Base-by-base conservation (phyloP, 768 basidiomycete genomes). In the Galerina marginata region DNA sequence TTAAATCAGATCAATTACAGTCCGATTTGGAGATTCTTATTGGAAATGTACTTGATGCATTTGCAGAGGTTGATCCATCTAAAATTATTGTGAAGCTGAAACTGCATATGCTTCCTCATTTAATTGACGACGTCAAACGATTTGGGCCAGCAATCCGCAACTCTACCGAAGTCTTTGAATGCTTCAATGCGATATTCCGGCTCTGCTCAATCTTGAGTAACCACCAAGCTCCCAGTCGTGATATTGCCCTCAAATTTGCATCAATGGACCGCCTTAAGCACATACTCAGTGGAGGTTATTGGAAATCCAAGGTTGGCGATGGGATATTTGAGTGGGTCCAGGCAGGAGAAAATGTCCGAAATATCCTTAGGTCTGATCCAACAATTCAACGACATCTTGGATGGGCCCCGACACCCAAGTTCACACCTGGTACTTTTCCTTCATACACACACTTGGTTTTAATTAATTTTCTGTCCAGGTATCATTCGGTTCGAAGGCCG, bases 131-230 rank as follows among this genome's bases (percentile, higher is more conserved):
- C 52, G 67, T 73, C n/a, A 33, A 29, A 0, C 59, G 66, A 0
- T 74, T 68, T 44, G 73, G 75, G 4, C 75, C 75, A 1, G 55
- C 68, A 0, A 65, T 77, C 9, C 54, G 66, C 0, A 54, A 52
- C 33, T 64, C 72, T 2, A 75, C 75, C 0, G 74, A 76, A 38
- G 59, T 64, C 1, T 79, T 73, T 53, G 77, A 81, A 53, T 74
- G 71, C 53, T 80, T 65, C 50, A 80, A 81, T 63, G 74, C 72
- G 0, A 62, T 81, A 9, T 79, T 80, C 51, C 71, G 73, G 0
- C 33, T 72, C 0, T 75, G 74, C 48, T 73, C 69, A 4, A 59
- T 80, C 9, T 62, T 72, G 11, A 69, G 67, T 6, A 81, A 81
- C 51, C 78, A 76, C 37, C 74, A 71, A 20, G 74, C 77, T 0